Base-by-base conservation (phyloP, 2,329 filamentous ascomycete species). In the Magnaporthiopsis rhizophila region DNA sequence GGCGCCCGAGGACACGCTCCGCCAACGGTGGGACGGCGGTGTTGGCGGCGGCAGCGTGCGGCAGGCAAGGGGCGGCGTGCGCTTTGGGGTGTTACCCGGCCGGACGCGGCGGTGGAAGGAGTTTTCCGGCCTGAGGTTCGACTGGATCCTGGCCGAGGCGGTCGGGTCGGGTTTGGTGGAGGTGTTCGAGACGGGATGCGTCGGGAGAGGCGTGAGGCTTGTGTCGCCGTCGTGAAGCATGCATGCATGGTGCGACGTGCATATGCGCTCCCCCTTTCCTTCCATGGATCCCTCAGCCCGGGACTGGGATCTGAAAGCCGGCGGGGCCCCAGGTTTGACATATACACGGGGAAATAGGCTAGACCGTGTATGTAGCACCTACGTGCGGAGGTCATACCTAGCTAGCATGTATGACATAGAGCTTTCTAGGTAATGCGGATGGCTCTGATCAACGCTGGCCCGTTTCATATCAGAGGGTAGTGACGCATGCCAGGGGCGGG, bases 151-250 rank as follows among this genome's bases (percentile, higher is more conserved):
- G 58, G 86, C 83, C 57, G 89, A 92, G 73, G 89, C 88, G 58
- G 80, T 90, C 30, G 90, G 89, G 0, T 80, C 86, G 34, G 90
- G 90, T 1, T 71, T 88, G 21, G 82, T 92, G 4, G 89, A 93
- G 74, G 76, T 90, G 18, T 93, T 93, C 73, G 85, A 91, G 71
- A 92, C 89, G 15, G 81, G 87, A 18, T 89, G 85, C 69, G 88
- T 92, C n/a, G 89, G 89, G 1, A 80, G 83, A 66, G 89, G 85
- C 13, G 82, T 91, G 65, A 80, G 86, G 68, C 62, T 75, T 50
- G 26, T 64, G 30, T 32, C 18, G 21, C 45, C 45, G 45, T 24
- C 45, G 7, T 53, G 21, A 53, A 53, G 45, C 21, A n/a, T n/a
- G 8, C 9, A 53, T n/a, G 45, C 45, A 53, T 53, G 45, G 45